Evolutionary conservation across 805 yeast genomes (phyloP).

Genomic region (Peterozyma toletana): DNA sequence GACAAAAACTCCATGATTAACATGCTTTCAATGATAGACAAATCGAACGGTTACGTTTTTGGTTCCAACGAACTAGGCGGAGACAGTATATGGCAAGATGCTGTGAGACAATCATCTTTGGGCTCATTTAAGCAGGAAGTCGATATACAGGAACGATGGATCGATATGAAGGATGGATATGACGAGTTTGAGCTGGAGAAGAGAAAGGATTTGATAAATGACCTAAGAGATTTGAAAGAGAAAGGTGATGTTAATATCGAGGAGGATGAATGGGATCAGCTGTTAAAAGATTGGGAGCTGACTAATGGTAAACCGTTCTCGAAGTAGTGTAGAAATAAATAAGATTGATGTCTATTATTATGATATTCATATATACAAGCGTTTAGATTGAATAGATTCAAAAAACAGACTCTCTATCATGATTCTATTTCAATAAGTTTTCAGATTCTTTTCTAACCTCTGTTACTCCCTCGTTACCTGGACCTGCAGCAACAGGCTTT

Average conservation of each 20-base stretch:
- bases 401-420: too few relatives aligned
- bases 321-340: neutral
- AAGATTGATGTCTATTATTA: too few relatives aligned
- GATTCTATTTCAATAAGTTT: too few relatives aligned
- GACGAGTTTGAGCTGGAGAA: slow-evolving; percentile 28
- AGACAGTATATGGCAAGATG: slow-evolving; percentile 97
- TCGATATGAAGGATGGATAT: slow-evolving; percentile 72
- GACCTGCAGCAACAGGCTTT: slow-evolving; percentile 6
- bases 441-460: slow-evolving; percentile 1
- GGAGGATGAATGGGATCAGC: slow-evolving; percentile 60
- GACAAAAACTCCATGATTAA: slow-evolving; percentile 90
- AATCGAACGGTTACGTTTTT: slow-evolving; percentile 88
- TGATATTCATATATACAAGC: too few relatives aligned
- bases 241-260: too few relatives aligned
- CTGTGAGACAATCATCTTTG: slow-evolving; percentile 54
- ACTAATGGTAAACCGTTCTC: slow-evolving; percentile 7
- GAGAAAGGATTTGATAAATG: too few relatives aligned
- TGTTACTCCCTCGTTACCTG: slow-evolving; percentile 5
- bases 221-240: too few relatives aligned
- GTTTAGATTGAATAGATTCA: too few relatives aligned
- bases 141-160: slow-evolving; percentile 94
- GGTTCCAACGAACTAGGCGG: slow-evolving; percentile 95
- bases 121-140: slow-evolving; percentile 51
- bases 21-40: slow-evolving; percentile 70
- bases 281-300: slow-evolving; percentile 52